A percentile compares a stretch with the other conserved stretches of the same genome.
Evolutionary conservation across 169 alveolate genomes (phyloP).

Genomic region (Cryptosporidium canis): DNA sequence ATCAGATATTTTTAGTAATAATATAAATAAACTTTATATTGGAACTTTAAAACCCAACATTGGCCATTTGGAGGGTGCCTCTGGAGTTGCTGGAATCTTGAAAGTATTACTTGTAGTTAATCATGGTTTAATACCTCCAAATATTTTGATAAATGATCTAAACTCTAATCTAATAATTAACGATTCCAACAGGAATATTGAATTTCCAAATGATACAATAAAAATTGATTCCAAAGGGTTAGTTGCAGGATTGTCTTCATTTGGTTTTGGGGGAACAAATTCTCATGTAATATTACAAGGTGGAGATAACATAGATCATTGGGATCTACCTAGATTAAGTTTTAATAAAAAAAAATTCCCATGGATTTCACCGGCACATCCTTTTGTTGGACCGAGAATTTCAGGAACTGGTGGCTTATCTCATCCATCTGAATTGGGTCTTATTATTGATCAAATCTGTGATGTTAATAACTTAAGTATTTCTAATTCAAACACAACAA

Average conservation of each 20-base stretch:
- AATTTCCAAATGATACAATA: slow-evolving; percentile 20
- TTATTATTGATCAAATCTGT: slow-evolving; percentile 29
- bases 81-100: slow-evolving; percentile 78
- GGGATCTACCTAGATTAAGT: slow-evolving; percentile 27
- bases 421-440: slow-evolving; percentile 40
- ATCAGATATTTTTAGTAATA: slow-evolving; percentile 73
- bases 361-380: slow-evolving; percentile 67
- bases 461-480: neutral
- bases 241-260: slow-evolving; percentile 81
- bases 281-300: slow-evolving; percentile 75
- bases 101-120: slow-evolving; percentile 73
- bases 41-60: slow-evolving; percentile 78
- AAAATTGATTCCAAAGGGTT: slow-evolving; percentile 27
- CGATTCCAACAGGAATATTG: neutral
- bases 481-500: slow-evolving; percentile 16
- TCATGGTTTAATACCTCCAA: slow-evolving; percentile 75
- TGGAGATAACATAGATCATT: neutral
- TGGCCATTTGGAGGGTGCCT: slow-evolving; percentile 79
- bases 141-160: slow-evolving; percentile 75
- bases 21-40: slow-evolving; percentile 26
- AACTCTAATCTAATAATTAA: slow-evolving; percentile 66
- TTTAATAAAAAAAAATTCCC: slow-evolving; percentile 36
- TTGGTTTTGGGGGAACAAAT: slow-evolving; percentile 83
- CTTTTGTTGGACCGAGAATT: slow-evolving; percentile 63
- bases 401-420: slow-evolving; percentile 1